These are phyloP conservation scores for Pseudogymnoascus sp. DNA, from an alignment of 2,329 filamentous ascomycete species.

Conservation along the genomic window DNA sequence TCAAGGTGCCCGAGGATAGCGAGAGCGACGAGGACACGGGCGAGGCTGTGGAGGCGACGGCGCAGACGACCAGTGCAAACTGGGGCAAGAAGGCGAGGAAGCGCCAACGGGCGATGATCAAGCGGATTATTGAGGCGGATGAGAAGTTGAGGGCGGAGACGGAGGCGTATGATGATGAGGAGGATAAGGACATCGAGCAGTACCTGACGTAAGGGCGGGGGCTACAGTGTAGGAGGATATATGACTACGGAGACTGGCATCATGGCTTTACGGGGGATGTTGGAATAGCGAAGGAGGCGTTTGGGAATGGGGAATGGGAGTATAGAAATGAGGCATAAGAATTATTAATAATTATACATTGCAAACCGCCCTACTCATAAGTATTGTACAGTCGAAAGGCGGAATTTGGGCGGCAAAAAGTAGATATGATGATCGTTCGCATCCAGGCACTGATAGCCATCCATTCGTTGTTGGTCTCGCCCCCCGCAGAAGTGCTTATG, in stretches of 20 bases:
- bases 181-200: slow-evolving; percentile 70
- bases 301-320: neutral
- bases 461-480: slow-evolving; percentile 1
- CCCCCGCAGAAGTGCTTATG: slow-evolving; percentile 3
- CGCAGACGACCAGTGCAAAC: slow-evolving; percentile 32
- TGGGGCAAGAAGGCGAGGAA: slow-evolving; percentile 67
- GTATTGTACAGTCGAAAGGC: neutral
- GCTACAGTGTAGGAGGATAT: slow-evolving; percentile 12
- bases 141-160: slow-evolving; percentile 47
- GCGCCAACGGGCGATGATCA: slow-evolving; percentile 60
- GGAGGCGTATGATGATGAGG: slow-evolving; percentile 52
- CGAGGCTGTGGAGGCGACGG: slow-evolving; percentile 38
- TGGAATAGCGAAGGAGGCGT: neutral
- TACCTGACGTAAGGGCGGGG: slow-evolving; percentile 49
- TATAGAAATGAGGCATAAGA: neutral
- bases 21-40: slow-evolving; percentile 41
- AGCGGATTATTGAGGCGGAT: slow-evolving; percentile 55
- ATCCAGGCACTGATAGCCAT: slow-evolving; percentile 7
- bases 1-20: slow-evolving; percentile 46
- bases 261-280: neutral
- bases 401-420: neutral
- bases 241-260: neutral
- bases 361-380: neutral
- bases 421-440: neutral
- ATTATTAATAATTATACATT: slow-evolving; percentile 4